Evolutionary conservation across 2,329 filamentous ascomycete genomes (phyloP).

Genomic region (Talaromyces piceae): DNA sequence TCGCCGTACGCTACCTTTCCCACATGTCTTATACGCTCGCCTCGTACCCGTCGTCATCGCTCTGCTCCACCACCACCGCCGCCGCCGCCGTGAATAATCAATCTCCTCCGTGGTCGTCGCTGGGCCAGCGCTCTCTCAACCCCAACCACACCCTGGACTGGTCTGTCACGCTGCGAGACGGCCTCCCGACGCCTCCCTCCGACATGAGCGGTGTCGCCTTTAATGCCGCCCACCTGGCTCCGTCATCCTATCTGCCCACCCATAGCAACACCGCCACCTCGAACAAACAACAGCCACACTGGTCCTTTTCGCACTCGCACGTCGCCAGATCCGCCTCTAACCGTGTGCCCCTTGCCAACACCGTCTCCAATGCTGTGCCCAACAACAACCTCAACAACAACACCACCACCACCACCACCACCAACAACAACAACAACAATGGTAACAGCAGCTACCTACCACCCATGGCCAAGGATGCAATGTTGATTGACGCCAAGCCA

Average conservation of each 20-base stretch:
- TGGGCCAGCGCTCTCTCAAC: constrained; percentile 10
- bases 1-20: too few species aligned
- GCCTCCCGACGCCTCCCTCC: constrained; percentile 34
- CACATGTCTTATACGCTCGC: constrained; percentile 29
- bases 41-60: constrained; percentile 20
- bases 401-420: too few species aligned
- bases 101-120: constrained; percentile 8
- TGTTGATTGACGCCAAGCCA: constrained; percentile 16
- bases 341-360: constrained; percentile 9
- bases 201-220: constrained; percentile 37
- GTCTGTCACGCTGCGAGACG: constrained; percentile 33
- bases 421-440: too few species aligned
- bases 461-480: constrained; percentile 19
- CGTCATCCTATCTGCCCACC: constrained; percentile 6
- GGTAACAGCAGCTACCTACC: too few species aligned
- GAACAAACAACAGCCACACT: neutral
- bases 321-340: neutral
- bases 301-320: neutral
- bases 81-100: constrained; percentile 13
- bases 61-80: constrained; percentile 22
- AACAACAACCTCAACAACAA: too few species aligned
- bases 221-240: constrained; percentile 15
- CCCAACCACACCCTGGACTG: constrained; percentile 17
- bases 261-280: neutral
- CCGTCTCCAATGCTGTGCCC: constrained; percentile 9